Evolutionary conservation across 495 filamentous ascomycete genomes (phyloP).

Genomic region (Penicillium steckii): DNA sequence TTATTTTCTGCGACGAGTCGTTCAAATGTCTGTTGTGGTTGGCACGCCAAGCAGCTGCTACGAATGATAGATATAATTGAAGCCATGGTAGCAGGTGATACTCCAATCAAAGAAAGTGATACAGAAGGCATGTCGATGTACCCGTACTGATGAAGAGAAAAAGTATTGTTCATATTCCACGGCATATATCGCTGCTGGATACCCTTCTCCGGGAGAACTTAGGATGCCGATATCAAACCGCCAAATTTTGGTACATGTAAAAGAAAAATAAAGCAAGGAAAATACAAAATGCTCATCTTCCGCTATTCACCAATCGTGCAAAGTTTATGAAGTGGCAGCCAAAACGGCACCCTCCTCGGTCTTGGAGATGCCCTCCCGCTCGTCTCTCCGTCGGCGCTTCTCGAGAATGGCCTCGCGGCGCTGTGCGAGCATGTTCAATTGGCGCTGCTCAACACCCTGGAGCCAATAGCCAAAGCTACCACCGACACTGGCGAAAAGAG

Average conservation of each 20-base stretch:
- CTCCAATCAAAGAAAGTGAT: too few species aligned
- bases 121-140: neutral
- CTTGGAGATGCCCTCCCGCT: conserved; percentile 48
- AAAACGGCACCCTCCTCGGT: conserved; percentile 39
- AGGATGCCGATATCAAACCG: conserved; percentile 31
- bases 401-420: conserved; percentile 77
- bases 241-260: conserved; percentile 39
- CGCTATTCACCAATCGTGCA: conserved; percentile 16
- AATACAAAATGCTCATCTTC: conserved; percentile 24
- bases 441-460: conserved; percentile 76
- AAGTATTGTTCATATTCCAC: conserved; percentile 21
- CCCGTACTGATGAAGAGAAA: neutral
- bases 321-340: conserved; percentile 39
- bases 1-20: neutral
- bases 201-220: conserved; percentile 13
- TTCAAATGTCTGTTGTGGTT: neutral
- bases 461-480: conserved; percentile 97
- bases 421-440: conserved; percentile 70
- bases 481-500: conserved; percentile 78
- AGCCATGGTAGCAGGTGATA: too few species aligned
- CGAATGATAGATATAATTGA: too few species aligned
- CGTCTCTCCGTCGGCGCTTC: conserved; percentile 77
- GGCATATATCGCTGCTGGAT: conserved; percentile 17
- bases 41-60: too few species aligned
- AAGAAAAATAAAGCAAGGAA: conserved; percentile 25